Evolutionary conservation across 352 stramenopile genomes (phyloP).

Genomic region (Phytophthora ohioensis): DNA sequence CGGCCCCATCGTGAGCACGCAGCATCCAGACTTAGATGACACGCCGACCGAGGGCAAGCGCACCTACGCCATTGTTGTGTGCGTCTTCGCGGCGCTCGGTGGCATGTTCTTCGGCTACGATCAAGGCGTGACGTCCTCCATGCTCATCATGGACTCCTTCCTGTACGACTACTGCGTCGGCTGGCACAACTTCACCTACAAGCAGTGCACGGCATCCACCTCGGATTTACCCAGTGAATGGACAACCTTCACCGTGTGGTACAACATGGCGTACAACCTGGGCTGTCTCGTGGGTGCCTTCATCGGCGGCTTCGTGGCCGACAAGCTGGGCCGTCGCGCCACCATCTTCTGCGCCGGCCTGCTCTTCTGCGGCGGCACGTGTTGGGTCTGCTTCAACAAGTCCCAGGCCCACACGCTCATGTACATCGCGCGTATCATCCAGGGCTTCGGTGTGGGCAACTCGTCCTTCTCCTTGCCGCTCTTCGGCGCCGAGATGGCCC

Average conservation of each 20-base stretch:
- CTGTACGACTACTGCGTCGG: slow-evolving; percentile 50
- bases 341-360: slow-evolving; percentile 46
- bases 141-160: slow-evolving; percentile 59
- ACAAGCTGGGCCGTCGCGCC: slow-evolving; percentile 42
- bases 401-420: slow-evolving; percentile 32
- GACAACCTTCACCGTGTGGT: slow-evolving; percentile 41
- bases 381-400: slow-evolving; percentile 40
- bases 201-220: slow-evolving; percentile 29
- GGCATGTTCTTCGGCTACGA: slow-evolving; percentile 47
- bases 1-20: slow-evolving; percentile 20
- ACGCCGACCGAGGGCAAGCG: slow-evolving; percentile 42
- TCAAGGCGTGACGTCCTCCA: slow-evolving; percentile 35
- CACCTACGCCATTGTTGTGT: slow-evolving; percentile 47
- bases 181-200: slow-evolving; percentile 40
- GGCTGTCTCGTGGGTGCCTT: slow-evolving; percentile 34
- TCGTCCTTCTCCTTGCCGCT: slow-evolving; percentile 40
- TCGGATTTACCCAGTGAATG: slow-evolving; percentile 39
- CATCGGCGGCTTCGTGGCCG: slow-evolving; percentile 31
- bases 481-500: slow-evolving; percentile 47
- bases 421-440: slow-evolving; percentile 40
- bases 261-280: slow-evolving; percentile 42
- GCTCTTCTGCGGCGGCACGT: slow-evolving; percentile 49
- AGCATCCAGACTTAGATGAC: slow-evolving; percentile 21
- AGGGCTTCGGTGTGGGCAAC: slow-evolving; percentile 49
- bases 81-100: slow-evolving; percentile 39